phyloP scores from a whole-genome alignment of 2,329 filamentous ascomycete genomes.

The Venturia asperata region DNA sequence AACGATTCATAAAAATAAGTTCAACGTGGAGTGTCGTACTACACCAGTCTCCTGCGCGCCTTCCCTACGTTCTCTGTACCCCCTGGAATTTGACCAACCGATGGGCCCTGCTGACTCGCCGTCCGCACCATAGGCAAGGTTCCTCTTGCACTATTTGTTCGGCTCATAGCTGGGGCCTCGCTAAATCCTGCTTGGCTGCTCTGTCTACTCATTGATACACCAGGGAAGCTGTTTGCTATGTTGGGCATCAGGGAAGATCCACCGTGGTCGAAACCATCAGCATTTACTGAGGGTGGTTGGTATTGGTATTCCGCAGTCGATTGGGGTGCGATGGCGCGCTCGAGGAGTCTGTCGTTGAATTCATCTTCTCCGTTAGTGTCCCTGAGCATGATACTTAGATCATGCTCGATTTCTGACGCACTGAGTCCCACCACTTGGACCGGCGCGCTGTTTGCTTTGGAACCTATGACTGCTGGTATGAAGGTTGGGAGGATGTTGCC shows the following conservation, averaged over 20 bases:
- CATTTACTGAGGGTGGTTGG: constrained; percentile 28
- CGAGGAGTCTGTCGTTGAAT: constrained; percentile 34
- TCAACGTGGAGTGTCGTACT: background rate
- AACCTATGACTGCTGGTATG: constrained; percentile 39
- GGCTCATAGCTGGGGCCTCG: constrained; percentile 32
- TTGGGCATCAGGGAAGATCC: constrained; percentile 7
- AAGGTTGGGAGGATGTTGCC: constrained; percentile 27
- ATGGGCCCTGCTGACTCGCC: constrained; percentile 25
- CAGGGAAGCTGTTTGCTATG: constrained; percentile 27
- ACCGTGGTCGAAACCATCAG: constrained; percentile 21
- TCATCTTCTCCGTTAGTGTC: constrained; percentile 34
- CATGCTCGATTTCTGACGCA: constrained; percentile 40
- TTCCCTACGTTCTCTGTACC: background rate
- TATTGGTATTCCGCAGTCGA: constrained; percentile 32
- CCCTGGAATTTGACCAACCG: background rate
- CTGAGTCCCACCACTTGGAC: constrained; percentile 40
- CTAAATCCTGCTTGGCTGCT: constrained; percentile 33
- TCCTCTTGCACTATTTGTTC: constrained; percentile 30
- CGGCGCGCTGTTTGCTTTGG: constrained; percentile 42
- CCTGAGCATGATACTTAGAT: constrained; percentile 42
- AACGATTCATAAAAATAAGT: background rate
- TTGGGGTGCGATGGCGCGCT: constrained; percentile 30
- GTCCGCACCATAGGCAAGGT: constrained; percentile 33
- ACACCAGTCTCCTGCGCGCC: constrained; percentile 9
- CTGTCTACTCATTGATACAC: constrained; percentile 36